Evolutionary conservation across 2,329 filamentous ascomycete genomes (phyloP).

Genomic region (Alternaria arborescens): DNA sequence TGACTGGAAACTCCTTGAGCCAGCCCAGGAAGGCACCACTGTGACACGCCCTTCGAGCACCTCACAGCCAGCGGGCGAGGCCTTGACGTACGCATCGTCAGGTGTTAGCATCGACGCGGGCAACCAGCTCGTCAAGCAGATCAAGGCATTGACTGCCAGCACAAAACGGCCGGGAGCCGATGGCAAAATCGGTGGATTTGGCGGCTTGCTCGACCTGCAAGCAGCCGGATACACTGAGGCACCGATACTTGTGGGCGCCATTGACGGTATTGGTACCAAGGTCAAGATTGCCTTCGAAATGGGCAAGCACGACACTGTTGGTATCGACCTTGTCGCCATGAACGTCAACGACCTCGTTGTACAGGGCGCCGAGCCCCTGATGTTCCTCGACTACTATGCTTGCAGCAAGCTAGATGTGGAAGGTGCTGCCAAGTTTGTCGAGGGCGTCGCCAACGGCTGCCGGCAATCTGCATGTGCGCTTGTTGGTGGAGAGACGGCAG

Average conservation of each 20-base stretch:
- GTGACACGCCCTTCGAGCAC: conserved; percentile 39
- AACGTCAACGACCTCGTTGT: conserved; percentile 98
- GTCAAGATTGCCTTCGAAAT: conserved; percentile 93
- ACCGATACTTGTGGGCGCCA: conserved; percentile 89
- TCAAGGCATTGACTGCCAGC: conserved; percentile 87
- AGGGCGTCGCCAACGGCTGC: conserved; percentile 89
- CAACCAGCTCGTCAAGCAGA: conserved; percentile 89
- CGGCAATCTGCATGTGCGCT: conserved; percentile 84
- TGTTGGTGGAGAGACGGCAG: conserved; percentile 96
- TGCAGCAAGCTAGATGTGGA: conserved; percentile 85
- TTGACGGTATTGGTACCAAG: conserved; percentile 96
- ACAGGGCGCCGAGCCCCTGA: conserved; percentile 91
- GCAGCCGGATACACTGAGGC: conserved; percentile 76
- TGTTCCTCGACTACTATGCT: conserved; percentile 98
- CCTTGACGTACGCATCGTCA: conserved; percentile 87
- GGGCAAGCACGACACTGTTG: conserved; percentile 90
- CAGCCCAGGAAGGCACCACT: conserved; percentile 74
- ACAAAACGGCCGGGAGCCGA: conserved; percentile 88
- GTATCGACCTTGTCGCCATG: conserved; percentile 97
- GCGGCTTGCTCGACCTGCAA: conserved; percentile 82
- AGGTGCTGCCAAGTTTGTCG: conserved; percentile 83
- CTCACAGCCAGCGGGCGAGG: conserved; percentile 35
- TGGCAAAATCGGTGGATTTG: conserved; percentile 94
- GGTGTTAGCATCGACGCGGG: conserved; percentile 95
- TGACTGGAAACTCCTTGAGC: conserved; percentile 86